Evolutionary conservation across 768 basidiomycete genomes (phyloP).

Genomic region (Boletus subparvulus): DNA sequence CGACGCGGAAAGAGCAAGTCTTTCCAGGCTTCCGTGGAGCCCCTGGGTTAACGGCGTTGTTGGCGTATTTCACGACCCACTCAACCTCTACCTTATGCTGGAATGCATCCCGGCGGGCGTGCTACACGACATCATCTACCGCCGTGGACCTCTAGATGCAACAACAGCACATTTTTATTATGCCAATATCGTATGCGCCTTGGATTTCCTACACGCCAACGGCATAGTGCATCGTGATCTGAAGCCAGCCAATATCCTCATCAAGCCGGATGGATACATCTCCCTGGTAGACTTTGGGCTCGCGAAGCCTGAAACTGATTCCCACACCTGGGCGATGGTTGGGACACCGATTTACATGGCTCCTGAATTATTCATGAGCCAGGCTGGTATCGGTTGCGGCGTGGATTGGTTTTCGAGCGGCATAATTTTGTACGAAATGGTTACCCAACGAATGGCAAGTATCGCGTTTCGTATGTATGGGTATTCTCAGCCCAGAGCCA

Average conservation of each 20-base stretch:
- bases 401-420: conserved; percentile 61
- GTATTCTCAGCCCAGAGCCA: background rate
- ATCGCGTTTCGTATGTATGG: background rate
- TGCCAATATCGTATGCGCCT: conserved; percentile 50
- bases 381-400: conserved; percentile 26
- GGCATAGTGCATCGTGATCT: conserved; percentile 55
- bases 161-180: conserved; percentile 49
- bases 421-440: conserved; percentile 53
- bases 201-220: conserved; percentile 46
- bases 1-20: conserved; percentile 42
- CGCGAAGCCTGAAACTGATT: conserved; percentile 23
- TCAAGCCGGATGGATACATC: conserved; percentile 57
- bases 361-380: conserved; percentile 42
- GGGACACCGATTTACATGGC: conserved; percentile 52
- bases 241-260: conserved; percentile 57
- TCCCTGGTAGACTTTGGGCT: conserved; percentile 52
- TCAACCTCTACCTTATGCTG: conserved; percentile 50
- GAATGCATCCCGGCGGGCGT: conserved; percentile 50
- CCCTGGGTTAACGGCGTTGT: conserved; percentile 52
- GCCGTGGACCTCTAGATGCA: conserved; percentile 32
- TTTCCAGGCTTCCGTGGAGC: conserved; percentile 49
- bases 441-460: conserved; percentile 37
- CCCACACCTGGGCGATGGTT: conserved; percentile 34
- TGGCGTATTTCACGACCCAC: conserved; percentile 44
- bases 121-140: conserved; percentile 39